phyloP scores from a whole-genome alignment of 495 filamentous ascomycete species.

The Neurospora sp. region DNA sequence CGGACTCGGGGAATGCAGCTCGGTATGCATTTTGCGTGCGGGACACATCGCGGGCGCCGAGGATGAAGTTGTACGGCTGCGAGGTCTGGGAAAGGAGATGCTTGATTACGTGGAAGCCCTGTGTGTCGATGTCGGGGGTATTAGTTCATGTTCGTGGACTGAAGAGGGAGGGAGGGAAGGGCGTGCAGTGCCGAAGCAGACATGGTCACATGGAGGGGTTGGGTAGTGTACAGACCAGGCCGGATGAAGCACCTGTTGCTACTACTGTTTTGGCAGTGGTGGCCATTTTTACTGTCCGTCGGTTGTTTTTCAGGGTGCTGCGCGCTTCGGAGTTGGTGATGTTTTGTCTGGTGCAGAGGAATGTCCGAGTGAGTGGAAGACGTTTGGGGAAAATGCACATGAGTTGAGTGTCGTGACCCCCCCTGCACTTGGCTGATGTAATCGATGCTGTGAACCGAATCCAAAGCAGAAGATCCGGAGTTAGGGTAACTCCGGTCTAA shows the following conservation, averaged over 20 bases:
- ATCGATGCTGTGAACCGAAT: background rate
- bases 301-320: background rate
- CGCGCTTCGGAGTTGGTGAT: background rate
- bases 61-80: conserved; percentile 32
- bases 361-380: background rate
- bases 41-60: conserved; percentile 31
- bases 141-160: background rate
- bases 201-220: background rate
- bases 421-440: background rate
- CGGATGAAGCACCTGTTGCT: conserved; percentile 34
- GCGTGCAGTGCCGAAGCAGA: background rate
- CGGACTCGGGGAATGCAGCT: conserved; percentile 20
- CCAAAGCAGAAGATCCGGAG: background rate
- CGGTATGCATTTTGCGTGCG: conserved; percentile 27
- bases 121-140: background rate
- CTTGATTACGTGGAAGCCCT: conserved; percentile 37
- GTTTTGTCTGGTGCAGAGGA: background rate
- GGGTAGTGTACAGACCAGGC: conserved; percentile 23
- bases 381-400: background rate
- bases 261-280: conserved; percentile 31
- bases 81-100: conserved; percentile 26
- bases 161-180: background rate
- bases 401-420: background rate
- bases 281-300: conserved; percentile 15
- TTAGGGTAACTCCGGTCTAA: background rate